Evolutionary conservation across 148 eudicot genomes (phyloP), one percentile per base, ranked within the genome.

Genomic region (Fagopyrum esculentum): DNA sequence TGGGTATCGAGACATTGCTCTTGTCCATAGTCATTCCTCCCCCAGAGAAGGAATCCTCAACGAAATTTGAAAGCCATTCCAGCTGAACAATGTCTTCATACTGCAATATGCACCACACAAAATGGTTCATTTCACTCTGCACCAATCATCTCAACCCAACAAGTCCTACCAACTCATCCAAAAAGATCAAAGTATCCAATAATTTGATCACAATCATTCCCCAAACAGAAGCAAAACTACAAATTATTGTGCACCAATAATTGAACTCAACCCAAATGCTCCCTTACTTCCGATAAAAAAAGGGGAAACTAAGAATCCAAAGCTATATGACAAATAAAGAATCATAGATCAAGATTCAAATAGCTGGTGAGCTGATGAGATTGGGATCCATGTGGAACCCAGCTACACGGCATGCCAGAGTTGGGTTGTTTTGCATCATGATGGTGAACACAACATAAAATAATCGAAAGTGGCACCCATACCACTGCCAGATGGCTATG

Each of bases 41-140:
- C 43, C 86, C 82, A 5, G 96, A 84, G 79, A 92, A 92, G 49
- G 98, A 95, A 72, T 92, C 97, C 76, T 95, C 98, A 56, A 92
- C 89, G 56, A 95, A 95, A 12, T 82, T 87, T 2, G 98, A 92
- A 19, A 95, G 86, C 98, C 98, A 95, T 77, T 95, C 97, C 1
- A 95, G 90, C 60, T 95, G 93, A 19, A 85, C 86, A 26, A 92
- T 92, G 79, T 95, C 98, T 74, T 92, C 98, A 61, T 51, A 77
- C 26, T 22, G 26, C 26, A 22, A 22, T 22, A 22, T 22, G 0
- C 26, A 22, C 26, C 26, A 3, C 0, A 26, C 43, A 61, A 29
- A 61, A 4, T 11, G 68, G 29, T 61, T 61, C 26, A 22, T 22
- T 22, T 22, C 26, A 22, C 26, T 22, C 26, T 61, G 4, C 43